Percentiles rank a stretch among this genome's conserved stretches.
Conservation (phyloP, 1,284 basidiomycete species). For the Vanrija humicola region DNA sequence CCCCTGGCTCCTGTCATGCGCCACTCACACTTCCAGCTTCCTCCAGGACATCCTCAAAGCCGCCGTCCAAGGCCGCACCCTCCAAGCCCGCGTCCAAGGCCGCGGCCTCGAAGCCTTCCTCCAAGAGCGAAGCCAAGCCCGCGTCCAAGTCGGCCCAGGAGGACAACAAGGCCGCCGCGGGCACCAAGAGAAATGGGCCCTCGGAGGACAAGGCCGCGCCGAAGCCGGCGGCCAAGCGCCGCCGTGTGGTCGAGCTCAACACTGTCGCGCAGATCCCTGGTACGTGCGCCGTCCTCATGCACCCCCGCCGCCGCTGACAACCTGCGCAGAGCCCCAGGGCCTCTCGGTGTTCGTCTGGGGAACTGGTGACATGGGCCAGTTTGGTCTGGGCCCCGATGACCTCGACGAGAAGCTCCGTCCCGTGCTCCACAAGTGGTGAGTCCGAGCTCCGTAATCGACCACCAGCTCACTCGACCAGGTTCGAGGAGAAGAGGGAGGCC, state of each 20-base stretch:
- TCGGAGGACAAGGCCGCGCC: slow-evolving; percentile 1
- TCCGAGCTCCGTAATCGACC: not conserved
- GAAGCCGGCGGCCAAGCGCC: slow-evolving; percentile 5
- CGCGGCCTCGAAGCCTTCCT: slow-evolving; percentile 17
- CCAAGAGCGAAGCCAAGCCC: slow-evolving; percentile 8
- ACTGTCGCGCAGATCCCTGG: slow-evolving; percentile 30
- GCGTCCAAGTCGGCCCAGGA: slow-evolving; percentile 2
- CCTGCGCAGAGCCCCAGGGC: slow-evolving; percentile 7
- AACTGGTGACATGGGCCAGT: slow-evolving; percentile 78
- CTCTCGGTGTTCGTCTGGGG: slow-evolving; percentile 71
- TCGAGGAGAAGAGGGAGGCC: slow-evolving; percentile 46
- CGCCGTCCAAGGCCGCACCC: slow-evolving; percentile 3
- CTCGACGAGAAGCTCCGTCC: slow-evolving; percentile 68
- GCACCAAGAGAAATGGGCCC: not conserved
- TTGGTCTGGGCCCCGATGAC: slow-evolving; percentile 69
- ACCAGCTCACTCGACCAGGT: slow-evolving; percentile 26
- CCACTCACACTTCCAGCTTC: not conserved
- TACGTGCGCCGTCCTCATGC: slow-evolving; percentile 6
- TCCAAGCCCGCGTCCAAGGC: slow-evolving; percentile 13
- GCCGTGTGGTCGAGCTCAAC: slow-evolving; percentile 22
- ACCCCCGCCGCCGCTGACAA: not conserved
- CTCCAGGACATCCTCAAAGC: slow-evolving; percentile 1
- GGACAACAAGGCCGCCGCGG: slow-evolving; percentile 1
- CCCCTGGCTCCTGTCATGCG: not conserved
- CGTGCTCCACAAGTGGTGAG: slow-evolving; percentile 56